Percentiles rank a stretch among this genome's conserved stretches.
phyloP scores from a whole-genome alignment of 192 early-diverging fungal species.

The Ramicandelaber brevisporus region DNA sequence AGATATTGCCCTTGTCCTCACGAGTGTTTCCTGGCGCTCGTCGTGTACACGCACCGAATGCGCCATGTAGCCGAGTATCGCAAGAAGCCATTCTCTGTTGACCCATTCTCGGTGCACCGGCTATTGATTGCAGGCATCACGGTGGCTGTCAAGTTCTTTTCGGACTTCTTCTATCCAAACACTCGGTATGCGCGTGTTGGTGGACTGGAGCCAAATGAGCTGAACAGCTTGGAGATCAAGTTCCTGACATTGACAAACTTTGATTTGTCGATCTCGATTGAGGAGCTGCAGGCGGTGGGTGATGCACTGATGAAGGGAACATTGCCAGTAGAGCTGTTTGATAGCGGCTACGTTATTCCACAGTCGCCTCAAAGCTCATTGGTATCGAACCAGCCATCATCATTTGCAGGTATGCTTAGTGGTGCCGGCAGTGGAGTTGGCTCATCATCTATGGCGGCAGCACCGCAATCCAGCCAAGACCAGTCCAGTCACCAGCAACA shows the following conservation, averaged over 20 bases:
- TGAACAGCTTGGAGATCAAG: conserved; percentile 53
- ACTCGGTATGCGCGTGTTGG: conserved; percentile 53
- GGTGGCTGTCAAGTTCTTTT: conserved; percentile 47
- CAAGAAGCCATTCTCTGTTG: conserved; percentile 22
- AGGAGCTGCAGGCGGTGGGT: conserved; percentile 32
- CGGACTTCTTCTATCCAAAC: conserved; percentile 48
- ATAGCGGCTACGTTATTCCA: no score
- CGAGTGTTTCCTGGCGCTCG: conserved; percentile 65
- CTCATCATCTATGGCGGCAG: no score
- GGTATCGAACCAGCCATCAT: no score
- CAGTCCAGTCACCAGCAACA: no score
- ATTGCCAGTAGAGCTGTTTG: neutral
- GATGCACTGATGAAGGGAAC: conserved; percentile 19
- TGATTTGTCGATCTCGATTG: conserved; percentile 30
- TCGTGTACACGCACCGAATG: conserved; percentile 83
- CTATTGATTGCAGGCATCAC: conserved; percentile 39
- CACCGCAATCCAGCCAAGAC: no score
- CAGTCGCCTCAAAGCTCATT: no score
- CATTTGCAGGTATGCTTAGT: no score
- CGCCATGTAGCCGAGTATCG: conserved; percentile 9
- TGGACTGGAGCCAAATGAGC: conserved; percentile 34
- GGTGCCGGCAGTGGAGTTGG: no score
- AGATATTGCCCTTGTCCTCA: conserved; percentile 19
- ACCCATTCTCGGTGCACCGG: conserved; percentile 42
- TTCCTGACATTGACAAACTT: conserved; percentile 43